These are phyloP conservation scores for Ambrosiella cleistominuta DNA, from an alignment of 2,329 filamentous ascomycete genomes.

Conservation along the genomic window DNA sequence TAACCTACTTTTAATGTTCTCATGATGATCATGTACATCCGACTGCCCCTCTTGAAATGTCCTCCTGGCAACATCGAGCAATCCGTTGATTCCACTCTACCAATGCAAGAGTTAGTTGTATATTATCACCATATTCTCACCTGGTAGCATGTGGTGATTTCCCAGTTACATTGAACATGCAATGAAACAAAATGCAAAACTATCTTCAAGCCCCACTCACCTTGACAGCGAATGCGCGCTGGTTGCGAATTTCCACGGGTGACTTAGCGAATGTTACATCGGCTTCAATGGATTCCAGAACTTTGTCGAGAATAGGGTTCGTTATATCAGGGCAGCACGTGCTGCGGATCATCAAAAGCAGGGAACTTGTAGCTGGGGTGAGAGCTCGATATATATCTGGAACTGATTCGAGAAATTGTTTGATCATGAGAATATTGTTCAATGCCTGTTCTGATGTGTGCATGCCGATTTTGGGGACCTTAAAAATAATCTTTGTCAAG, in stretches of 20 bases:
- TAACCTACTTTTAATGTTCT: conserved; percentile 43
- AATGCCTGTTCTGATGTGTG: conserved; percentile 61
- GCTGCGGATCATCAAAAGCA: conserved; percentile 50
- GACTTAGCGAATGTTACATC: conserved; percentile 63
- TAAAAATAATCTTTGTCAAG: conserved; percentile 50
- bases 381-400: conserved; percentile 52
- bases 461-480: conserved; percentile 48
- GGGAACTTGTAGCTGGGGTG: conserved; percentile 39
- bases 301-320: conserved; percentile 41
- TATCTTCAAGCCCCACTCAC: conserved; percentile 20
- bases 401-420: conserved; percentile 58
- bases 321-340: conserved; percentile 50
- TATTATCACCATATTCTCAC: background rate
- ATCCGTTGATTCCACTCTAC: conserved; percentile 60
- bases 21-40: conserved; percentile 56
- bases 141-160: background rate
- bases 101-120: background rate
- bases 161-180: background rate
- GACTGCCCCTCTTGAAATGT: conserved; percentile 78
- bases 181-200: background rate
- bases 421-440: conserved; percentile 74
- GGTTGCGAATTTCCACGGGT: conserved; percentile 73
- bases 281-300: conserved; percentile 57
- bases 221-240: conserved; percentile 78
- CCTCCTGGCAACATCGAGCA: conserved; percentile 74